phyloP scores from a whole-genome alignment of 768 basidiomycete genomes.

The Leccinellum luteum region DNA sequence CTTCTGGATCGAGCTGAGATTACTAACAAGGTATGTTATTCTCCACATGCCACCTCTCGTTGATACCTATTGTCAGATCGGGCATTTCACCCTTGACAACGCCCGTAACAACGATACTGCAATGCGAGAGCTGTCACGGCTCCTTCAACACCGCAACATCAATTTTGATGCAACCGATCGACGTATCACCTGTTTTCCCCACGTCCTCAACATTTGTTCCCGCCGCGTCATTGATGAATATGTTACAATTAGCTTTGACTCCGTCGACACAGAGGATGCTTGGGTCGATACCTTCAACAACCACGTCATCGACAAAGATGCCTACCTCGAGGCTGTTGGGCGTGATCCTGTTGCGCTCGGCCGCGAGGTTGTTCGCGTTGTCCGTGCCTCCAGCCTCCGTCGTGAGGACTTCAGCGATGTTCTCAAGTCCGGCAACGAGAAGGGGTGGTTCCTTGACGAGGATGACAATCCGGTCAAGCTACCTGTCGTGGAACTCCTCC shows the following conservation, averaged over 20 bases:
- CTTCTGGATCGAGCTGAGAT: not conserved
- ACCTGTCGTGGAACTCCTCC: constrained; percentile 5
- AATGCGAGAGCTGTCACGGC: not conserved
- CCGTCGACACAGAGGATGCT: not conserved
- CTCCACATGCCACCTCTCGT: too few species aligned
- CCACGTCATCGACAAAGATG: not conserved
- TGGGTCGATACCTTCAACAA: not conserved
- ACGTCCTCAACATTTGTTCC: not conserved
- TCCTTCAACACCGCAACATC: not conserved
- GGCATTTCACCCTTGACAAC: not conserved
- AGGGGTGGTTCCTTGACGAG: not conserved
- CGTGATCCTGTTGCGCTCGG: not conserved
- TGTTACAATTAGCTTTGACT: not conserved
- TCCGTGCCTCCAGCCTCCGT: not conserved
- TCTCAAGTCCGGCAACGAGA: not conserved
- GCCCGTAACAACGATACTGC: not conserved
- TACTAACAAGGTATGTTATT: too few species aligned
- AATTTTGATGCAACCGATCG: not conserved
- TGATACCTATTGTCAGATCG: too few species aligned
- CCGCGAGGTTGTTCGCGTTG: not conserved
- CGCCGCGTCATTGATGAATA: not conserved
- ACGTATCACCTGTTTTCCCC: not conserved
- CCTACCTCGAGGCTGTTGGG: not conserved
- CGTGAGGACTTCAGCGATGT: not conserved
- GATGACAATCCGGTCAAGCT: not conserved